Evolutionary conservation across 108 stramenopile genomes (phyloP).

Genomic region (Pseudonitzschia delicatissima): DNA sequence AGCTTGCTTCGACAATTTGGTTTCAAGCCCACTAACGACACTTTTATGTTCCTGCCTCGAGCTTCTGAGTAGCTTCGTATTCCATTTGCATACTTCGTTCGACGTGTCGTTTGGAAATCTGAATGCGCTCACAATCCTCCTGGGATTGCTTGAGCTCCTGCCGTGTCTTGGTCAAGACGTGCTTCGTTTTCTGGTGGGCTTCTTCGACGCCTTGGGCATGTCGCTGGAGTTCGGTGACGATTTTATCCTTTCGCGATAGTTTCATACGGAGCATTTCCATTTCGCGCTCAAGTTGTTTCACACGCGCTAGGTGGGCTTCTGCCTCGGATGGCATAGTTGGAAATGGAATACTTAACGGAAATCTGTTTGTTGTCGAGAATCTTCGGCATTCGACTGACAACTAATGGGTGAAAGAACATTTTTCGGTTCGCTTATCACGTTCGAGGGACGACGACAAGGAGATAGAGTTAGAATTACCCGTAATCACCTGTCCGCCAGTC

Average conservation of each 20-base stretch:
- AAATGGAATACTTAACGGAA: too few relatives aligned
- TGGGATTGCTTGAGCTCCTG: constrained; percentile 34
- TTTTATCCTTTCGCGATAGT: constrained; percentile 38
- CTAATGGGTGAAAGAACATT: not conserved
- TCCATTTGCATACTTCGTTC: constrained; percentile 18
- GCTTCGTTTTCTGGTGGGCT: constrained; percentile 33
- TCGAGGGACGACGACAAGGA: not conserved
- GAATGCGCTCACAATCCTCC: constrained; percentile 11
- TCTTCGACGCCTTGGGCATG: constrained; percentile 37
- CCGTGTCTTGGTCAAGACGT: constrained; percentile 22
- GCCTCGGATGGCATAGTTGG: not conserved
- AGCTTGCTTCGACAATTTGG: constrained; percentile 1
- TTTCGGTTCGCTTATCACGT: not conserved
- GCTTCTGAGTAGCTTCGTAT: constrained; percentile 5
- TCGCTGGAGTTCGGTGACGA: constrained; percentile 41
- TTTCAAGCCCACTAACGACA: constrained; percentile 3
- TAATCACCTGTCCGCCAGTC: too few relatives aligned
- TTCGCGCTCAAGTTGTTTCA: constrained; percentile 27
- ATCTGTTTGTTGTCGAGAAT: too few relatives aligned
- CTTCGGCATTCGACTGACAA: not conserved
- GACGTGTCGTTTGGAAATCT: constrained; percentile 13
- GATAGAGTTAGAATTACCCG: not conserved
- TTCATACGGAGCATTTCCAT: constrained; percentile 27
- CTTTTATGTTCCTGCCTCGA: constrained; percentile 15
- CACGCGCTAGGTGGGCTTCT: not conserved